Conservation (phyloP, 2,329 filamentous ascomycete species). For the Pestalotiopsis sp. region DNA sequence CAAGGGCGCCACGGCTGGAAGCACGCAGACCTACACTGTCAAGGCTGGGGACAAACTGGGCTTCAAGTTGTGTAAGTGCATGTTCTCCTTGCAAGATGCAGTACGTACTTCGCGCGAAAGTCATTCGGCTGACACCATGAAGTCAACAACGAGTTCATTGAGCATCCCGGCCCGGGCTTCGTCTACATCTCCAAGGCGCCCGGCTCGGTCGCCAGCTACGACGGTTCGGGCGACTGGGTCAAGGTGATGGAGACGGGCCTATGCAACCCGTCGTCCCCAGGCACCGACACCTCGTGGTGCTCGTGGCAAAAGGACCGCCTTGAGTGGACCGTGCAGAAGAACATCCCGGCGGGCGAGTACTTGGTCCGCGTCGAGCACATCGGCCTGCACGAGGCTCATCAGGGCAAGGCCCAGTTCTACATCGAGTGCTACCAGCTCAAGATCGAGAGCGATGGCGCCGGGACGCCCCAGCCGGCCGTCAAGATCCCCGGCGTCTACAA, state of each 20-base stretch:
- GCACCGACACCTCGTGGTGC: conserved; percentile 15
- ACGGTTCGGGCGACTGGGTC: conserved; percentile 6
- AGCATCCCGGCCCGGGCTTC: conserved; percentile 14
- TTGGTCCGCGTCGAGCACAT: conserved; percentile 6
- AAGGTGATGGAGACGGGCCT: conserved; percentile 18
- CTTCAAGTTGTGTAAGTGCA: conserved; percentile 45
- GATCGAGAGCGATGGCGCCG: conserved; percentile 40
- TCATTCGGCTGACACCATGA: neutral
- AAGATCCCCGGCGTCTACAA: conserved; percentile 41
- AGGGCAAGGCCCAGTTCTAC: conserved; percentile 37
- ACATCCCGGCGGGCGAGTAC: neutral
- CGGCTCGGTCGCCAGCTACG: neutral
- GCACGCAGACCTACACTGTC: conserved; percentile 45
- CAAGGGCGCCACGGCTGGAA: conserved; percentile 37
- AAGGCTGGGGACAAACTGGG: conserved; percentile 51
- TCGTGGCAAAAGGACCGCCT: conserved; percentile 16
- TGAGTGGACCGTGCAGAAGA: neutral
- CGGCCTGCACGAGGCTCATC: neutral
- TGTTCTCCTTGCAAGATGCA: neutral
- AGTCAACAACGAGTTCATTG: conserved; percentile 2
- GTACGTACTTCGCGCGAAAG: neutral
- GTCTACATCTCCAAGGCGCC: conserved; percentile 10
- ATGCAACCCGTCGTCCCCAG: conserved; percentile 20
- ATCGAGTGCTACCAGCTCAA: conserved; percentile 44
- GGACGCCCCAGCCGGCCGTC: conserved; percentile 38